A percentile compares a stretch with the other conserved stretches of the same genome.
phyloP scores from a whole-genome alignment of 176 grass and related monocot species.

The Panicum miliaceum region DNA sequence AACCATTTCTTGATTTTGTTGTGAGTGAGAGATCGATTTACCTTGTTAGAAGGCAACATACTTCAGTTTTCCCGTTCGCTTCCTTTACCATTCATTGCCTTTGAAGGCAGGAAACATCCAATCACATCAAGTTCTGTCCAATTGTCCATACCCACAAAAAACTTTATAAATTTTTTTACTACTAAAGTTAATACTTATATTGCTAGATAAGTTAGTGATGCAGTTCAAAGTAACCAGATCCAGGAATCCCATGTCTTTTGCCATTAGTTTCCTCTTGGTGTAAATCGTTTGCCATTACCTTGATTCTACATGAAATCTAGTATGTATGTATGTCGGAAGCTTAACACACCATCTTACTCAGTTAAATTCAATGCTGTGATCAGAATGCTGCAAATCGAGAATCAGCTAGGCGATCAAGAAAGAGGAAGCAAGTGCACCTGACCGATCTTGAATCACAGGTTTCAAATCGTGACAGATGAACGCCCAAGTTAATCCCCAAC shows the following conservation, averaged over 20 bases:
- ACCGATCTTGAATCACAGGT: slow-evolving; percentile 81
- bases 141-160: background rate
- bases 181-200: background rate
- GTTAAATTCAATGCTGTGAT: slow-evolving; percentile 28
- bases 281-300: background rate
- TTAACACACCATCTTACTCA: background rate
- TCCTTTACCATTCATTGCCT: background rate
- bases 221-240: background rate
- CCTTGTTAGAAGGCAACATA: background rate
- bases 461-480: slow-evolving; percentile 5
- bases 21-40: slow-evolving; percentile 6
- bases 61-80: background rate
- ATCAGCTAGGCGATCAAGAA: slow-evolving; percentile 89
- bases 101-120: background rate
- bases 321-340: slow-evolving; percentile 9
- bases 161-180: background rate
- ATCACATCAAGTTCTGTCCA: background rate
- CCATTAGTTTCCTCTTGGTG: slow-evolving; percentile 5
- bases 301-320: background rate
- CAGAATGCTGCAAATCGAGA: slow-evolving; percentile 93
- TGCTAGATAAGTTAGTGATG: background rate
- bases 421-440: slow-evolving; percentile 86
- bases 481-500: slow-evolving; percentile 5
- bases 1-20: slow-evolving; percentile 18
- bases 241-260: background rate